Evolutionary conservation across 2,329 filamentous ascomycete species (phyloP), one percentile per base, ranked within the genome.

Genomic region (Sporothrix brasiliensis): DNA sequence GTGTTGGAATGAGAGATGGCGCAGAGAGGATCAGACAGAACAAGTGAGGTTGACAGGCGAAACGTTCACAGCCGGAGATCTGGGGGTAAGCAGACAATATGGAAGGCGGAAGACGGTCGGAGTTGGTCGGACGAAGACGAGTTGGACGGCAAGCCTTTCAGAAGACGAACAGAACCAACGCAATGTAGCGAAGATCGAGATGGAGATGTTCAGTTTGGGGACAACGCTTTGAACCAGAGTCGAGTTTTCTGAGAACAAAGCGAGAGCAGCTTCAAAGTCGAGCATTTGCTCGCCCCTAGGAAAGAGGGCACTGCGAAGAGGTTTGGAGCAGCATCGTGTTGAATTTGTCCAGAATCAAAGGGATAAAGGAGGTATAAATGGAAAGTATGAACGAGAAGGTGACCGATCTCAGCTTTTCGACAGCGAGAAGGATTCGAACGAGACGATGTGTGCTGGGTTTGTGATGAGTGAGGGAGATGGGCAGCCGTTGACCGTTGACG

Each of bases 271-370:
- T 27, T 58, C 19, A 61, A 34, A 53, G 69, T 58, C 67, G 70
- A 71, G 71, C 68, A 21, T 53, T 19, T 61, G 69, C 67, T 49
- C 69, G 47, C 69, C 69, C 69, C 69, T 70, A 72, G 9, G 19
- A 70, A 69, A 72, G 71, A 73, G 69, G 71, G 39, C 70, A 39
- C 41, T 65, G 65, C 65, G 68, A 47, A 49, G 58, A 68, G 52
- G 16, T 34, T 65, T 58, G 67, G 56, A 68, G 69, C 47, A 70
- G 68, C 72, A 73, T 73, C 60, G 56, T 73, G 69, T 71, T 67
- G 41, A 52, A 41, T 44, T 63, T 63, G 30, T 70, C 69, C 69
- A 47, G 11, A 44, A 41, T 49, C 41, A 24, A 34, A 41, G 13
- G 16, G 54, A 19, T 16, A 67, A 47, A 14, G 47, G 24, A 50